Base-by-base conservation (phyloP, 169 alveolate genomes). In the Perkinsus marinus region DNA sequence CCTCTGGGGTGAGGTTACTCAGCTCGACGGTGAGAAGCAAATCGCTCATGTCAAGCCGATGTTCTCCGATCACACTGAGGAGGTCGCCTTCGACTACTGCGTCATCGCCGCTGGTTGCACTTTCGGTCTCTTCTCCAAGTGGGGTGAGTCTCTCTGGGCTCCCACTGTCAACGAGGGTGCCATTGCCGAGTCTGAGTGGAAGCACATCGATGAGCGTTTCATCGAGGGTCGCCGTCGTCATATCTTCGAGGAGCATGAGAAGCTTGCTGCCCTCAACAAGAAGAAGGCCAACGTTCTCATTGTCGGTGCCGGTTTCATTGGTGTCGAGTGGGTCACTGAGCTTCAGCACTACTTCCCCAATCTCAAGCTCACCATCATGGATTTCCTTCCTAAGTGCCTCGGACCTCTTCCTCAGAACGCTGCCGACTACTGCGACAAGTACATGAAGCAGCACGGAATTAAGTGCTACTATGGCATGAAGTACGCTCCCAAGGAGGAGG, bases 311-410 rank as follows among this genome's bases (percentile, higher is more conserved):
- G 94, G 94, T 34, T 92, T 92, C 68, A 92, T 92, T 68, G 94
- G 94, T 2, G 94, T 92, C 39, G 94, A 92, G 91, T 92, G 94
- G 94, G 94, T 79, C 41, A 92, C 94, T 2, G 94, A 92, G 91
- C 90, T 92, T 46, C 92, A 92, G 92, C 90, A 92, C 43, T 92
- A 46, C 93, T 92, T 92, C 46, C 94, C 94, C 39, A 57, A 79
- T 16, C 90, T 92, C 79, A 90, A 92, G 91, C 68, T 92, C 43
- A 91, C 94, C 79, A 91, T 92, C 91, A 92, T 92, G 90, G 94
- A 92, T 47, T 92, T 92, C 91, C 90, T 92, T 38, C 94, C 94
- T 26, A 90, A 92, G 68, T 91, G 93, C 90, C 91, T 92, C 34
- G 94, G 94, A 19, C 93, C 94, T 0, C 89, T 92, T 89, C 94